Conservation (phyloP, 176 grass and related monocot species). For the Poa pratensis region DNA sequence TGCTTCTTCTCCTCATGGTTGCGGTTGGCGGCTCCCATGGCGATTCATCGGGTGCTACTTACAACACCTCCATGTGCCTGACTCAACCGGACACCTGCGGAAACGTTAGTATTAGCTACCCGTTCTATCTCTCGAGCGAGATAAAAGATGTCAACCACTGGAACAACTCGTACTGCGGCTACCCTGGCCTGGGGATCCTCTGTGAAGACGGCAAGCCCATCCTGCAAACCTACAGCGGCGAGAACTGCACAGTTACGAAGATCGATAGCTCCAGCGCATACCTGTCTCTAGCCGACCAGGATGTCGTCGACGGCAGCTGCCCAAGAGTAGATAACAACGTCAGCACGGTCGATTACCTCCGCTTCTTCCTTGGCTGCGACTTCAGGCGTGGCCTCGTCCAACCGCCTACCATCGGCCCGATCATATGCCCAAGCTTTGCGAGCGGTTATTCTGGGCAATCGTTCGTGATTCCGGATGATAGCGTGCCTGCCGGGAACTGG, state of each 20-base stretch:
- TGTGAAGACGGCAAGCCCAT: neutral
- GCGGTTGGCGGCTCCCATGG: neutral
- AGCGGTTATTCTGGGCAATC: neutral
- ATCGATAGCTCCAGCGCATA: neutral
- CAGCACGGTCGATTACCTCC: neutral
- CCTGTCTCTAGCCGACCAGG: neutral
- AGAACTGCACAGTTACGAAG: neutral
- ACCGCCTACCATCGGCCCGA: accelerated
- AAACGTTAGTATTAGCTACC: conserved; percentile 1
- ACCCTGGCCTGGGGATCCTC: conserved; percentile 21
- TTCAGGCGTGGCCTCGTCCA: accelerated
- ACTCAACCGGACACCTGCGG: neutral
- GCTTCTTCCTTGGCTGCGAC: conserved; percentile 12
- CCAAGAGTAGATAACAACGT: conserved; percentile 6
- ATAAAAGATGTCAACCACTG: neutral
- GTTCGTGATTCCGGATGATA: neutral
- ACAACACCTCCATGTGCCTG: neutral
- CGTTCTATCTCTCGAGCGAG: neutral
- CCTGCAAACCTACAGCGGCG: neutral
- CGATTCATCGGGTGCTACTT: neutral
- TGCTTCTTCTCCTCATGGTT: neutral
- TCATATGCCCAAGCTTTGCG: neutral
- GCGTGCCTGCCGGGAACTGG: neutral
- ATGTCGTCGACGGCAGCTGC: neutral
- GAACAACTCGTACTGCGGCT: neutral